phyloP scores from a whole-genome alignment of 768 basidiomycete species.

The Podaxis sp. region DNA sequence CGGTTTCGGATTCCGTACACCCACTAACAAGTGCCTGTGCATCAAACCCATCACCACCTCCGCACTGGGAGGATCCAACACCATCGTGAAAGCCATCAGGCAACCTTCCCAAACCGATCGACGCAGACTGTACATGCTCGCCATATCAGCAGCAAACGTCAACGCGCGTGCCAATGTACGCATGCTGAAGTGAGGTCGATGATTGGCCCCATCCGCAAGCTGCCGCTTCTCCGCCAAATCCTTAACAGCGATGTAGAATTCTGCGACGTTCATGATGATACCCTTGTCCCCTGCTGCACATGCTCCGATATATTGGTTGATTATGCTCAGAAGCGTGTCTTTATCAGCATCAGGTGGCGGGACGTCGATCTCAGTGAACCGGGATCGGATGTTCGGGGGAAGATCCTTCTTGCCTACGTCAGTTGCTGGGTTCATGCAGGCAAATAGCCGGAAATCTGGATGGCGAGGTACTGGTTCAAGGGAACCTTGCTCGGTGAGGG shows the following conservation, averaged over 20 bases:
- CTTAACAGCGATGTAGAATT: constrained; percentile 86
- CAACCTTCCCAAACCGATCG: constrained; percentile 95
- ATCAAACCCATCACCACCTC: constrained; percentile 66
- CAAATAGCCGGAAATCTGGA: constrained; percentile 93
- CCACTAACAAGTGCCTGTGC: constrained; percentile 74
- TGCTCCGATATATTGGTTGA: constrained; percentile 86
- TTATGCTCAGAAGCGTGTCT: constrained; percentile 85
- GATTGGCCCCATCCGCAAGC: constrained; percentile 92
- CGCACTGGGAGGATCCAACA: constrained; percentile 73
- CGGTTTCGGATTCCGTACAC: constrained; percentile 78
- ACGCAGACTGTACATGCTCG: constrained; percentile 73
- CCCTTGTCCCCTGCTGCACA: constrained; percentile 82
- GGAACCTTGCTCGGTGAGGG: constrained; percentile 90
- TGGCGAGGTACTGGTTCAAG: constrained; percentile 89
- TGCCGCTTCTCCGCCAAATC: constrained; percentile 67
- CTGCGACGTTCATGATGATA: constrained; percentile 86
- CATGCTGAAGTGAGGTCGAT: constrained; percentile 95
- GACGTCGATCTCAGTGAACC: constrained; percentile 96
- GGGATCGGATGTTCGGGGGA: constrained; percentile 82
- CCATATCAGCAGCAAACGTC: constrained; percentile 84
- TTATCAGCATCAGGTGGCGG: constrained; percentile 91
- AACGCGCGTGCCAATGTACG: constrained; percentile 90
- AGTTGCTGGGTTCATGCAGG: constrained; percentile 99
- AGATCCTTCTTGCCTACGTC: constrained; percentile 99
- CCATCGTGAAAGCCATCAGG: constrained; percentile 98